Conservation (phyloP, 2,329 filamentous ascomycete genomes). For the Akanthomyces muscarius region DNA sequence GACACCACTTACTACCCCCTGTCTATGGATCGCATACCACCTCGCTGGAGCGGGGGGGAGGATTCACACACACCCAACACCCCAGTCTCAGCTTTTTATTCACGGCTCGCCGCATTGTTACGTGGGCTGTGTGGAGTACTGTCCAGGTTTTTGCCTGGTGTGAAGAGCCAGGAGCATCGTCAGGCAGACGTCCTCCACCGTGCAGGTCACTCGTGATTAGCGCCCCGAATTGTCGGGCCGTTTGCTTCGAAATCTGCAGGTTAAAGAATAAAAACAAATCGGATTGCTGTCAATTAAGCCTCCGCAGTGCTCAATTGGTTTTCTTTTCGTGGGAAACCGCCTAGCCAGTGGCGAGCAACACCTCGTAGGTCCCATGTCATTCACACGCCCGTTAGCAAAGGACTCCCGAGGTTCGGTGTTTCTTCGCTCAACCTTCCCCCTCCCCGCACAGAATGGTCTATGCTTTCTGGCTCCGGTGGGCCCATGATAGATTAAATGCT, state of each 20-base stretch:
- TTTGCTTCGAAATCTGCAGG: not conserved
- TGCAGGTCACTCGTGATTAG: conserved; percentile 14
- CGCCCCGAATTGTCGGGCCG: conserved; percentile 1
- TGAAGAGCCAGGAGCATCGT: conserved; percentile 8
- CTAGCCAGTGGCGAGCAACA: not conserved
- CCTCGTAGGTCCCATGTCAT: not conserved
- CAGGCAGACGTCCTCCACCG: conserved; percentile 14
- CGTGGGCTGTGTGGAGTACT: conserved; percentile 5
- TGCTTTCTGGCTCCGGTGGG: conserved; percentile 8
- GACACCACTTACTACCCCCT: not conserved
- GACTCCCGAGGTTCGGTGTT: not conserved
- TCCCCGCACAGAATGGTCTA: conserved; percentile 9
- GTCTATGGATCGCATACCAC: not conserved
- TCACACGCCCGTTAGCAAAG: conserved; percentile 11
- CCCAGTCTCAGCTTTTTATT: conserved; percentile 1
- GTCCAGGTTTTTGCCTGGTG: not conserved
- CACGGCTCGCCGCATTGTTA: not conserved
- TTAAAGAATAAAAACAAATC: not conserved
- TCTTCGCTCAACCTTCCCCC: not conserved
- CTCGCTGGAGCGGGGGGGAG: too few species aligned
- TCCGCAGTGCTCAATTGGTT: not conserved
- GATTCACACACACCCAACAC: not conserved
- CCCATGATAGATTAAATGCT: not conserved
- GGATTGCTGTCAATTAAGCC: not conserved
- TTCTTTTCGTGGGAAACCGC: not conserved